These are phyloP conservation scores for carrot (Daucus carota) DNA, from an alignment of 129 eudicot genomes.

Conservation along the genomic window DH1_v3.0 NC_030384.2:37838501-37839000, in stretches of 20 bases:
- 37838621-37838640: slow-evolving; percentile 21
- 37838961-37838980: no score
- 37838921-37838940: not conserved
- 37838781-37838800: slow-evolving; percentile 45
- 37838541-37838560: slow-evolving; percentile 34
- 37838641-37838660: slow-evolving; percentile 33
- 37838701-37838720: slow-evolving; percentile 21
- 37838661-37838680: slow-evolving; percentile 35
- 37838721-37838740: slow-evolving; percentile 35
- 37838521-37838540: slow-evolving; percentile 38
- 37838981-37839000: not conserved
- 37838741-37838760: slow-evolving; percentile 59
- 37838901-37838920: not conserved
- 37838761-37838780: slow-evolving; percentile 47
- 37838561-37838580: slow-evolving; percentile 33
- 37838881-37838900: not conserved
- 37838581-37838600: slow-evolving; percentile 33
- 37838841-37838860: not conserved
- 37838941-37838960: not conserved
- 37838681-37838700: slow-evolving; percentile 45
- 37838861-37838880: not conserved
- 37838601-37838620: slow-evolving; percentile 11
- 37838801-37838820: slow-evolving; percentile 17
- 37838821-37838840: not conserved
- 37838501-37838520: slow-evolving; percentile 26